A percentile compares a stretch with the other conserved stretches of the same genome.
These are phyloP conservation scores for Cystobasidiopsis lactophilus DNA, from an alignment of 768 basidiomycete species.

Conservation along the genomic window DNA sequence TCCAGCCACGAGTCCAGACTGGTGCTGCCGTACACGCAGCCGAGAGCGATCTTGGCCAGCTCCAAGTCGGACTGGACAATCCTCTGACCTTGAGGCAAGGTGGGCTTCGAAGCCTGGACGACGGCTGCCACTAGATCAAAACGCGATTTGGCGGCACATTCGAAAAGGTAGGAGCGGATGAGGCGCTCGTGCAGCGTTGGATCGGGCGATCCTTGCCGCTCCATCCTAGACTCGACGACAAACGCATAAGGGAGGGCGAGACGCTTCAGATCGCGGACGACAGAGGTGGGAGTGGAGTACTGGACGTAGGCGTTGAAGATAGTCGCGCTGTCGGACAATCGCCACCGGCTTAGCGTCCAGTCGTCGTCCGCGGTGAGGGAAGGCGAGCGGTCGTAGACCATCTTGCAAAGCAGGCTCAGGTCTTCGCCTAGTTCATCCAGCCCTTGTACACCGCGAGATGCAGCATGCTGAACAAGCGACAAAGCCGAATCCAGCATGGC, in stretches of 20 bases:
- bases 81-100: conserved; percentile 43
- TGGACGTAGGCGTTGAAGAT: conserved; percentile 55
- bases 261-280: conserved; percentile 45
- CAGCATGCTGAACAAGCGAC: conserved; percentile 60
- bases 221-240: conserved; percentile 68
- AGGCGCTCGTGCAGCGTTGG: conserved; percentile 31
- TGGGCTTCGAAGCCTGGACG: conserved; percentile 82
- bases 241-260: conserved; percentile 83
- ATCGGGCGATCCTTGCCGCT: conserved; percentile 47
- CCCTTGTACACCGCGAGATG: conserved; percentile 48
- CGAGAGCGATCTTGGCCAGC: conserved; percentile 62
- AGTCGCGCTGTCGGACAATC: conserved; percentile 38
- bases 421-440: conserved; percentile 82
- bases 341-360: conserved; percentile 61
- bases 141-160: conserved; percentile 28
- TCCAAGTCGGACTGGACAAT: conserved; percentile 63
- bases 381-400: conserved; percentile 50
- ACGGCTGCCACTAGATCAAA: conserved; percentile 47
- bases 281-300: conserved; percentile 41
- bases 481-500: conserved; percentile 65
- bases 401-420: conserved; percentile 56
- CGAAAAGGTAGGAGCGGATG: conserved; percentile 14
- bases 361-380: conserved; percentile 30
- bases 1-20: conserved; percentile 40
- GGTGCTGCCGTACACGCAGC: conserved; percentile 55